Base-by-base conservation (phyloP, 352 stramenopile species). In the Phytopythium vexans region DNA sequence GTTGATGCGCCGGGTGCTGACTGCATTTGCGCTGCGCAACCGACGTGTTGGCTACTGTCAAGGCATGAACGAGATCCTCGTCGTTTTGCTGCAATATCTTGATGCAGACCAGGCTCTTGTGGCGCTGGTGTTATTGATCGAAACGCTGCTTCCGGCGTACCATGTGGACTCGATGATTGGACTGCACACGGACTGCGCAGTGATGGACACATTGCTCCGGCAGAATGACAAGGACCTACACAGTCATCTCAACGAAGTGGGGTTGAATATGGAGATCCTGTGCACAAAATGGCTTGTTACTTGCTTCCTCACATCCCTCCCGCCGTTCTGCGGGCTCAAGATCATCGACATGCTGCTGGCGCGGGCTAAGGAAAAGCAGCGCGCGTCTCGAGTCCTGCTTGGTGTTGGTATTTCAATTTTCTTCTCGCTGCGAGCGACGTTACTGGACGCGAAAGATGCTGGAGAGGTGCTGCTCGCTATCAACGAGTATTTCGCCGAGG, bases 281-380 rank as follows among this genome's bases (percentile, higher is more conserved):
- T 94, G 83, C 64, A 94, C 83, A 2, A 92, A 94, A 53, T 94
- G 83, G 83, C 77, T 94, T n/a, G 82, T 94, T 38, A 91, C 83
- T 41, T 91, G 78, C 54, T 94, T 92, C 56, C 68, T 90, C 33
- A 94, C 83, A 7, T 90, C 77, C 7, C 57, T 91, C 9, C 83
- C 83, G 16, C 54, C 62, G 1, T 88, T 84, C 54, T 87, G 76
- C 36, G 77, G 82, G 6, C 68, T 91, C n/a, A 83, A 89, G 41
- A 65, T 94, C 32, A 74, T 94, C 52, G 81, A 92, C 53, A 89
- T 89, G 81, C 53, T 94, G 8, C 54, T 94, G 8, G 76, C 78
- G 6, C 73, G 77, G 0, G 60, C 78, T 7, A 69, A 70, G 9
- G 77, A 89, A 55, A 82, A 83, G 48, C 74, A 86, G 48, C 73